Evolutionary conservation across 2,329 filamentous ascomycete genomes (phyloP).

Genomic region (Xylariaceae sp.): DNA sequence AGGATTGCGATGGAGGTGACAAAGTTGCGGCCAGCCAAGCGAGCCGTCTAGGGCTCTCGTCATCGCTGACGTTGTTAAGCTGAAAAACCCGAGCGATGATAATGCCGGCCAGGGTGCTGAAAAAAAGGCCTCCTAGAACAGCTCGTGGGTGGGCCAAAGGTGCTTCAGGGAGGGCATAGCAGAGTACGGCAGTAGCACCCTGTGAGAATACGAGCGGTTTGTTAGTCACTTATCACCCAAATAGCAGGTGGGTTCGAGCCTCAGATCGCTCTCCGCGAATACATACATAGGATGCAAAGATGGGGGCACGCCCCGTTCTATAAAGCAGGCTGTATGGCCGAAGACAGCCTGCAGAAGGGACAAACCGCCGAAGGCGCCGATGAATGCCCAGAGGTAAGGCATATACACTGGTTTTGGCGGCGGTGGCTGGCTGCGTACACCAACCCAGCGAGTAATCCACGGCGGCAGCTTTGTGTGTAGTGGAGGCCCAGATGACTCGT

Average conservation of each 20-base stretch:
- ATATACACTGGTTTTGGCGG: neutral
- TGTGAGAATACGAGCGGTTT: neutral
- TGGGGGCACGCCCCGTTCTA: constrained; percentile 6
- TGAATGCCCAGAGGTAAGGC: constrained; percentile 10
- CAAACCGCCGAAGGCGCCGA: constrained; percentile 7
- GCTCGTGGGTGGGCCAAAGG: constrained; percentile 11
- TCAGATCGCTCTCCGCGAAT: too few relatives aligned
- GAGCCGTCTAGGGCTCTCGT: neutral
- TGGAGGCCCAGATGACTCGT: too few relatives aligned
- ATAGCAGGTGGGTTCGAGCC: too few relatives aligned
- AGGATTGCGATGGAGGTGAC: neutral
- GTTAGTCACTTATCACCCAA: neutral
- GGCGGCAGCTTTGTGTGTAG: neutral
- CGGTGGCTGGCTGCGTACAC: neutral
- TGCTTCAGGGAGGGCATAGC: constrained; percentile 1
- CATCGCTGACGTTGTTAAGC: constrained; percentile 1
- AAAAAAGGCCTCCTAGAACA: constrained; percentile 13
- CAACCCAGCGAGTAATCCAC: constrained; percentile 11
- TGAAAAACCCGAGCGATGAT: constrained; percentile 2
- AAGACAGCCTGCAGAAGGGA: constrained; percentile 10
- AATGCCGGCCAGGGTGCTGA: constrained; percentile 11
- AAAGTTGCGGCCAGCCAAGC: constrained; percentile 11
- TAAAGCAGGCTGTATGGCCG: constrained; percentile 9
- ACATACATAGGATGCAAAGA: constrained; percentile 13
- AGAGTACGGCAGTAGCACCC: constrained; percentile 13